Evolutionary conservation across 768 basidiomycete genomes (phyloP), one percentile per base, ranked within the genome.

Genomic region (Daedaleopsis sinensis): DNA sequence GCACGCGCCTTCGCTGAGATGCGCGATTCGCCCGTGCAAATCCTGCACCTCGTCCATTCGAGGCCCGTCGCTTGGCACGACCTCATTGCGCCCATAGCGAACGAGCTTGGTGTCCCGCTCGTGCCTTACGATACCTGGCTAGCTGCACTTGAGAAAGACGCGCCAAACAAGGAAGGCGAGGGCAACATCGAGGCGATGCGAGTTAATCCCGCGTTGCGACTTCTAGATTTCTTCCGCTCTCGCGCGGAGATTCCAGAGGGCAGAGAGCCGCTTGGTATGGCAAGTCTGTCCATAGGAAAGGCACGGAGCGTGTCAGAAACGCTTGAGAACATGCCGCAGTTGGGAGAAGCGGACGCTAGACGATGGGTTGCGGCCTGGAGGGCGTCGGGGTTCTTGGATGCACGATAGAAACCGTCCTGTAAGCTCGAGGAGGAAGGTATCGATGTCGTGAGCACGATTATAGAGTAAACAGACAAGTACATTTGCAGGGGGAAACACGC

Each of bases 31-130:
- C 52, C 49, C 38, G 19, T 35, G 15, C 39, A 39, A 16, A n/a
- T 66, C 35, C 38, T 65, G 24, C 66, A 72, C 54, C 59, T 72
- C 36, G 61, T 64, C 13, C 70, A 72, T 38, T 70, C 71, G 3
- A 52, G 55, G 6, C 71, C 70, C 4, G 46, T 68, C 24, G n/a
- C 67, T 16, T 70, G 66, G 65, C 36, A 36, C 39, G 15, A 39
- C 8, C 55, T 72, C 42, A 51, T 67, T 23, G 35, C 46, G 10
- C 37, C 42, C 23, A 54, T 70, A 50, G 52, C 68, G 1, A n/a
- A 43, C 16, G 38, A 36, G 18, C 57, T 72, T 23, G 21, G 46
- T 13, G 48, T 68, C 35, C 64, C 66, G 6, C 44, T 68, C 42
- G 64, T 69, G 16, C 55, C 69, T 16, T 70, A 65, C 49, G 11